phyloP scores from a whole-genome alignment of 2,329 filamentous ascomycete species.

The Tolypocladium ovalisporum region DNA sequence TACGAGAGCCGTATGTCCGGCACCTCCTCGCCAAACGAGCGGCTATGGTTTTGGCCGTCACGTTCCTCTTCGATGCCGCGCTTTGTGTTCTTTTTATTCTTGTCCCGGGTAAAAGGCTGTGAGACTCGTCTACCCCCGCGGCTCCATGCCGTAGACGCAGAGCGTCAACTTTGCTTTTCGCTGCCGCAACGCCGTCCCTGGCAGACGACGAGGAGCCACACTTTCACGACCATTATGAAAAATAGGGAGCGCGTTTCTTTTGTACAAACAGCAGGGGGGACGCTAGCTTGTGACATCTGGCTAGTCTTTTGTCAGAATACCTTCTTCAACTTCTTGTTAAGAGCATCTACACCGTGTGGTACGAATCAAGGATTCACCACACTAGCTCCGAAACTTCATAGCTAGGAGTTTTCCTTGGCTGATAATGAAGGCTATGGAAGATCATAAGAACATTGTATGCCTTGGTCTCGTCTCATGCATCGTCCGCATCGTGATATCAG shows the following conservation, averaged over 20 bases:
- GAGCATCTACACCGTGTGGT: neutral
- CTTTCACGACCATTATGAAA: conserved; percentile 5
- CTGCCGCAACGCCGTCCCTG: neutral
- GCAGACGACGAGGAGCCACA: neutral
- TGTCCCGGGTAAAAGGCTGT: conserved; percentile 79
- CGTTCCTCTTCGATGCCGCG: conserved; percentile 66
- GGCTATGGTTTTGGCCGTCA: conserved; percentile 67
- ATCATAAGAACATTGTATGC: conserved; percentile 7
- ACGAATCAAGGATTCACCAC: neutral
- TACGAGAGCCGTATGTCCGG: conserved; percentile 84
- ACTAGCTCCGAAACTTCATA: neutral
- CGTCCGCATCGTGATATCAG: conserved; percentile 16
- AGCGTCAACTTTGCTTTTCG: conserved; percentile 3
- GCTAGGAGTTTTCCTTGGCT: neutral
- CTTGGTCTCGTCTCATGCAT: conserved; percentile 16
- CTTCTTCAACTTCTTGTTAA: neutral
- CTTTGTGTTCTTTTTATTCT: conserved; percentile 86
- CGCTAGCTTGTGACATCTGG: conserved; percentile 1
- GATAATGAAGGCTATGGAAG: neutral
- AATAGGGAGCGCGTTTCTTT: neutral
- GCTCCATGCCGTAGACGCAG: neutral
- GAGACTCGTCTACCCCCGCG: conserved; percentile 8
- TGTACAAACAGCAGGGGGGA: conserved; percentile 1
- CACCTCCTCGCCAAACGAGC: conserved; percentile 77
- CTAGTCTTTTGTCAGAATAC: neutral